Evolutionary conservation across 2,329 filamentous ascomycete species (phyloP).

Genomic region (Sporothrix pallida): DNA sequence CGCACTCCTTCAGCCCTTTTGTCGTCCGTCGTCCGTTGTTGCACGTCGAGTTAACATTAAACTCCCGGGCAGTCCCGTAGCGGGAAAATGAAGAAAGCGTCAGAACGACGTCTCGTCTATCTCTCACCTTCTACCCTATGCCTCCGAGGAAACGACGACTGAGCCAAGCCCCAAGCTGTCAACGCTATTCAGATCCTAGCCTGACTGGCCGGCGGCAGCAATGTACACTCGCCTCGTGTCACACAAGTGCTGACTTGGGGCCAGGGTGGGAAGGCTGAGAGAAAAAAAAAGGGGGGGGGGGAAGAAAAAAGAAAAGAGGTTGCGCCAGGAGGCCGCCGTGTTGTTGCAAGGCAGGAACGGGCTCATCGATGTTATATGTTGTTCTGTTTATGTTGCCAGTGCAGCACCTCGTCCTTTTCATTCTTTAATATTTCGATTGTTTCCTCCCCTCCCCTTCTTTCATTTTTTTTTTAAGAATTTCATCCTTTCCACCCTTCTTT

Average conservation of each 20-base stretch:
- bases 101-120: neutral
- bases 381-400: neutral
- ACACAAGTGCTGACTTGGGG: conserved; percentile 16
- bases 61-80: conserved; percentile 35
- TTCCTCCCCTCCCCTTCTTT: neutral
- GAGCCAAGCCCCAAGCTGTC: neutral
- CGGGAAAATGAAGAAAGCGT: conserved; percentile 24
- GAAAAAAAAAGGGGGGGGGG: neutral
- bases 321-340: neutral
- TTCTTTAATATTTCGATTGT: neutral
- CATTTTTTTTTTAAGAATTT: neutral
- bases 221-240: neutral
- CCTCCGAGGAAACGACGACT: neutral
- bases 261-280: conserved; percentile 11
- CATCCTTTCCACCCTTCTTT: neutral
- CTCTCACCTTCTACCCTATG: neutral
- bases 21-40: conserved; percentile 1
- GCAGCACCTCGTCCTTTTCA: neutral
- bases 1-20: neutral
- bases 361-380: too few species aligned
- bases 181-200: neutral
- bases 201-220: neutral
- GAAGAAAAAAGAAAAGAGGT: neutral
- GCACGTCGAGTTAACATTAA: conserved; percentile 25
- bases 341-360: conserved; percentile 16